phyloP scores from a whole-genome alignment of 352 stramenopile genomes.

The Phytopythium mirpurense region DNA sequence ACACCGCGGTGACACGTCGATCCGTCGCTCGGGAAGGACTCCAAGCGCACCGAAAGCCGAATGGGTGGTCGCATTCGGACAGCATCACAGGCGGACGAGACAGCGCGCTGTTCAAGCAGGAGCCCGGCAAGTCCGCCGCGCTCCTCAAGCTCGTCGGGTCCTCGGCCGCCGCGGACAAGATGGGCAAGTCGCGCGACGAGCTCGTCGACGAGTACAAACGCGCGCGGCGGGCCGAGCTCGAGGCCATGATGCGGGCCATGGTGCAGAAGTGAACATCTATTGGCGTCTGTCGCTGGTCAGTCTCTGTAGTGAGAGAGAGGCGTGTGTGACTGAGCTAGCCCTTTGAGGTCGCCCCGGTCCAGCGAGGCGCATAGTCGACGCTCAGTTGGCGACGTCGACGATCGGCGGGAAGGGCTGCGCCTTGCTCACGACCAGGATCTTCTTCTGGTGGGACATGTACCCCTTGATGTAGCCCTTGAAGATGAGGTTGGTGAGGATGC shows the following conservation, averaged over 20 bases:
- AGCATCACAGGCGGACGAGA: not conserved
- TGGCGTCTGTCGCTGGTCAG: not conserved
- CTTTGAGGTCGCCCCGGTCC: not conserved
- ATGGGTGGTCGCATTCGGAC: not conserved
- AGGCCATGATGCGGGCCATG: slow-evolving; percentile 68
- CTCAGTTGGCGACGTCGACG: slow-evolving; percentile 59
- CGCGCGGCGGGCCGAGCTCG: slow-evolving; percentile 48
- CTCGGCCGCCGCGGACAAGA: slow-evolving; percentile 14
- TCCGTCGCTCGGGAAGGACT: not conserved
- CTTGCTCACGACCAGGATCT: slow-evolving; percentile 95
- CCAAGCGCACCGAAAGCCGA: not conserved
- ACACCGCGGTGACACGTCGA: not conserved
- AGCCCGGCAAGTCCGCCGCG: slow-evolving; percentile 27
- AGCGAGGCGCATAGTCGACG: no score
- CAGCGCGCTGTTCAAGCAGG: not conserved
- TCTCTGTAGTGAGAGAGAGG: no score
- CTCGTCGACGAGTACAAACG: slow-evolving; percentile 64
- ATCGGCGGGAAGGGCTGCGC: slow-evolving; percentile 90
- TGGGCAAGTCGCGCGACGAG: slow-evolving; percentile 44
- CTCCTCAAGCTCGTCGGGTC: slow-evolving; percentile 53
- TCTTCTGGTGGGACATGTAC: slow-evolving; percentile 97
- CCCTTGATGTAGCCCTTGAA: slow-evolving; percentile 95
- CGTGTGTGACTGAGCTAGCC: no score
- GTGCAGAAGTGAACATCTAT: slow-evolving; percentile 31
- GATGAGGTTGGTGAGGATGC: slow-evolving; percentile 96